These are phyloP conservation scores for Capsicum chinense DNA, from an alignment of 257 asterid species.

Conservation along the genomic window DNA sequence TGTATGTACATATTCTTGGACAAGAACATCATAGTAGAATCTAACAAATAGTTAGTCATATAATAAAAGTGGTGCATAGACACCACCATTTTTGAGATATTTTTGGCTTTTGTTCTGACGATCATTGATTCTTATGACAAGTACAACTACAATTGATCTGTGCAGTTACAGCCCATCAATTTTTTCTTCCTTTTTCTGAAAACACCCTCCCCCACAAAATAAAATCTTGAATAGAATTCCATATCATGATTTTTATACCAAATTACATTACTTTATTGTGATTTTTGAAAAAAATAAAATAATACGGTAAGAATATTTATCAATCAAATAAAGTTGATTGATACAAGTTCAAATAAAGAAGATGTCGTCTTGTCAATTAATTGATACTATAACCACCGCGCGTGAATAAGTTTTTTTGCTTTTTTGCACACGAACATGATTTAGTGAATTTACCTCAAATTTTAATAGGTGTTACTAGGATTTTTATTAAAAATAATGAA, in stretches of 20 bases:
- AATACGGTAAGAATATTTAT: background rate
- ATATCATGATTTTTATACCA: background rate
- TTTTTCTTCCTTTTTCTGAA: background rate
- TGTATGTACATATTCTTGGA: background rate
- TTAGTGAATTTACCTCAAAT: too few species aligned
- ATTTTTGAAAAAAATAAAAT: background rate
- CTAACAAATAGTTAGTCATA: background rate
- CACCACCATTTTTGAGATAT: slow-evolving; percentile 13
- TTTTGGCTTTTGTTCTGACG: slow-evolving; percentile 18
- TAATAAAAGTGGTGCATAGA: background rate
- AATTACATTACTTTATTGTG: background rate
- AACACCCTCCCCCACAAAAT: background rate
- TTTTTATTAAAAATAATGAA: too few species aligned
- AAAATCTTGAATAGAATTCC: background rate
- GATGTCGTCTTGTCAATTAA: background rate
- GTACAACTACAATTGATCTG: background rate
- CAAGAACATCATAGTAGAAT: background rate
- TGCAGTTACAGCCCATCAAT: background rate
- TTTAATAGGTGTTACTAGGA: too few species aligned
- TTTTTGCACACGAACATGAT: background rate
- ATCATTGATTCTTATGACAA: slow-evolving; percentile 19
- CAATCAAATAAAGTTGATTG: background rate
- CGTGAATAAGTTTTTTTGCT: background rate
- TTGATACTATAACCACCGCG: background rate
- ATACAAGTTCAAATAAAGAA: background rate